Evolutionary conservation across 495 filamentous ascomycete species (phyloP).

Genomic region (Penicillium chermesinum): DNA sequence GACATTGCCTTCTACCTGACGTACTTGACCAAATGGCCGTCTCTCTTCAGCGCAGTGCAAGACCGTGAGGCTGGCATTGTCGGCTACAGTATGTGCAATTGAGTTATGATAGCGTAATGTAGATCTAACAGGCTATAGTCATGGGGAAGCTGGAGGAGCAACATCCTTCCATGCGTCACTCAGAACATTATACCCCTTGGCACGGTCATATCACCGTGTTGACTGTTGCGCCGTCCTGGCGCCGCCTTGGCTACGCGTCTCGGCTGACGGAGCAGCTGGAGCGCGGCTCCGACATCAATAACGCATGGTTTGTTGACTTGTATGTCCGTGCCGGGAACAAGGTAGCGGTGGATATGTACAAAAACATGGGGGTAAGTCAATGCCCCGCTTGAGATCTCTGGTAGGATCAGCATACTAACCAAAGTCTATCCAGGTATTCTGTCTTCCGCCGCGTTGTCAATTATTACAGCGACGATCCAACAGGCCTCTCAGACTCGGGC

Average conservation of each 20-base stretch:
- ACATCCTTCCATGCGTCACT: constrained; percentile 61
- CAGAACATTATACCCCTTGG: constrained; percentile 88
- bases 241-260: constrained; percentile 80
- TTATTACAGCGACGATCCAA: constrained; percentile 85
- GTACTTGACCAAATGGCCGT: constrained; percentile 91
- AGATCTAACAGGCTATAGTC: constrained; percentile 48
- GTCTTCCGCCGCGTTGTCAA: constrained; percentile 82
- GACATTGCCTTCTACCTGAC: constrained; percentile 91
- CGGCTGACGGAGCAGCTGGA: constrained; percentile 75
- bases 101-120: neutral
- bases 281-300: constrained; percentile 65
- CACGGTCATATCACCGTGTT: constrained; percentile 97
- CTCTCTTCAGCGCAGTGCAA: constrained; percentile 83
- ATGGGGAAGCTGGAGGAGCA: constrained; percentile 95
- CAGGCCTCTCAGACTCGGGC: constrained; percentile 45
- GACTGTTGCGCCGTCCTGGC: constrained; percentile 81
- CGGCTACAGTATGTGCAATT: constrained; percentile 70
- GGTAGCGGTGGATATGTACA: constrained; percentile 82
- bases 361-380: constrained; percentile 71
- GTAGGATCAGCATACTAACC: neutral
- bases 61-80: constrained; percentile 76
- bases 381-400: neutral
- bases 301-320: constrained; percentile 93
- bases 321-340: constrained; percentile 87
- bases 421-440: constrained; percentile 46